Base-by-base conservation (phyloP, 2,329 filamentous ascomycete species). In the Golovinomyces cichoracearum region DNA sequence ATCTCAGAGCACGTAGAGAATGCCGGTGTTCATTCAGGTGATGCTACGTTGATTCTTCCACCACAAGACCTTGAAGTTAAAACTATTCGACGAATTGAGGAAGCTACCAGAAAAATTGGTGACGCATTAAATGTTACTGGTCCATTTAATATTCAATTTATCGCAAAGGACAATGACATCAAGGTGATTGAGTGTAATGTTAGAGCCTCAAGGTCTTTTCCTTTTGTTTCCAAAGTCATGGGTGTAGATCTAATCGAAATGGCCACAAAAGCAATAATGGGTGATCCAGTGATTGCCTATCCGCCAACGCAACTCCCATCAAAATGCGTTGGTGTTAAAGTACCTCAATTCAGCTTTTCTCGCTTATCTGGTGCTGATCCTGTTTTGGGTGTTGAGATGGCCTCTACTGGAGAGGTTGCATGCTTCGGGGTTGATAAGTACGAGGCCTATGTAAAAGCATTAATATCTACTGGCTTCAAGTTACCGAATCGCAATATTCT, bases 131-230 rank as follows among this genome's bases (percentile, higher is more conserved):
- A 95, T 62, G 80, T 98, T 50, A 95, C 90, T 37, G 90, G 90
- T 46, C 90, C 90, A 21, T 94, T 81, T 73, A 98, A 98, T 66
- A 98, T 98, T 54, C 90, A 98, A 63, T 95, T 98, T 68, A 98
- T 98, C 59, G 90, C 90, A 58, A 95, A 95, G 69, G 86, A 95
- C 63, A 95, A 95, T 63, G 88, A 95, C 56, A 95, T 98, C 70
- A 95, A 95, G 71, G 90, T 98, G 55, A 98, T 98, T 54, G 90
- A 98, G 67, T 95, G 90, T 66, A 98, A 98, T 60, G 90, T 95
- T 52, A 80, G 90, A 53, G 90, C 90, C 15, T 94, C 90, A 42
- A 76, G 90, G 55, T 95, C 88, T 0, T 94, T 94, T 72, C 90
- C 90, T 52, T 98, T 98, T 61, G 86, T 95, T 15, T 94, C 86